phyloP scores from a whole-genome alignment of 2,329 filamentous ascomycete genomes.

The Bertia moriformis region DNA sequence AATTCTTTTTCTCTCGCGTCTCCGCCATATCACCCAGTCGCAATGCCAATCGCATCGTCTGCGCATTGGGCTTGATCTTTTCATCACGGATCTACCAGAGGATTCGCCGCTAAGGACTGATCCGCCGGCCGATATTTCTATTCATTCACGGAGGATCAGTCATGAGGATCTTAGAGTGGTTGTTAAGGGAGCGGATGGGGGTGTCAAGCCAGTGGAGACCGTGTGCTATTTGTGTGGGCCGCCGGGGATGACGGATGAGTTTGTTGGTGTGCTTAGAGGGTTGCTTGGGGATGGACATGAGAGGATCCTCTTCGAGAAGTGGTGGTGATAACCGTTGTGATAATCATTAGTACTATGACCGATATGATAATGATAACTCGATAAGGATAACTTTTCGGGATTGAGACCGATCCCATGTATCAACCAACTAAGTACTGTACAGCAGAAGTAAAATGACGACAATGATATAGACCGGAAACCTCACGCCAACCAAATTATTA shows the following conservation, averaged over 20 bases:
- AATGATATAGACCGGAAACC: too few relatives aligned
- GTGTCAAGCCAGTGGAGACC: slow-evolving; percentile 17
- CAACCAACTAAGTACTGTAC: too few relatives aligned
- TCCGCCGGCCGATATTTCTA: slow-evolving; percentile 10
- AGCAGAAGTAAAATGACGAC: too few relatives aligned
- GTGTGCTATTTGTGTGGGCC: slow-evolving; percentile 57
- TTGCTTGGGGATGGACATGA: slow-evolving; percentile 20
- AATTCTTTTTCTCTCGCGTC: slow-evolving; percentile 35
- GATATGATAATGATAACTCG: too few relatives aligned
- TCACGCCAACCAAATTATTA: too few relatives aligned
- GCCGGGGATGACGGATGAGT: slow-evolving; percentile 53
- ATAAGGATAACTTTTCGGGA: too few relatives aligned
- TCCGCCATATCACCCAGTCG: slow-evolving; percentile 23
- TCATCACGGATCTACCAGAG: slow-evolving; percentile 21
- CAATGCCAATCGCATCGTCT: slow-evolving; percentile 23
- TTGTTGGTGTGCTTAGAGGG: slow-evolving; percentile 32
- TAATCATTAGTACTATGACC: too few relatives aligned
- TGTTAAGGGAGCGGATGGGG: slow-evolving; percentile 6
- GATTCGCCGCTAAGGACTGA: slow-evolving; percentile 2
- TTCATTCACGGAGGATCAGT: slow-evolving; percentile 15
- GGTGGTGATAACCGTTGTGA: slow-evolving; percentile 47
- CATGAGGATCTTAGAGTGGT: slow-evolving; percentile 17
- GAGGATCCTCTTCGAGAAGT: slow-evolving; percentile 42
- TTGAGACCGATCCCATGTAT: too few relatives aligned
- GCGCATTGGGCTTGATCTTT: slow-evolving; percentile 16